Conservation (phyloP, 176 grass and related monocot genomes). For the Hyparrhenia diplandra region DNA sequence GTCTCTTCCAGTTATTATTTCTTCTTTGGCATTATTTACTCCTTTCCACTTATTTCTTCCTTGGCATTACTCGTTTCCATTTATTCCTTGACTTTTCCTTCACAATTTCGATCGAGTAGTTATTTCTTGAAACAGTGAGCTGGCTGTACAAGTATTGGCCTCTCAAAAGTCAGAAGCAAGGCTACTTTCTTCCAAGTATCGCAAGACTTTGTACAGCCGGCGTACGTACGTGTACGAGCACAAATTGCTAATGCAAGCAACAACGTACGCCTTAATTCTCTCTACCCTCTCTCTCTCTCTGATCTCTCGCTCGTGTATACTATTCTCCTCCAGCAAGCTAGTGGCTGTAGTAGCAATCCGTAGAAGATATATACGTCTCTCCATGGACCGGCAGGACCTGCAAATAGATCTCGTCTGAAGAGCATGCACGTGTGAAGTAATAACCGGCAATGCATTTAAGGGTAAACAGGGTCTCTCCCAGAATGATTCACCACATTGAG, state of each 20-base stretch:
- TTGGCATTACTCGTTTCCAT: constrained; percentile 21
- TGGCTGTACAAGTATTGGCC: constrained; percentile 28
- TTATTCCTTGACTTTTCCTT: constrained; percentile 44
- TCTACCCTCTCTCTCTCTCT: background rate
- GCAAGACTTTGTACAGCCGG: constrained; percentile 37
- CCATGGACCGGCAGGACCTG: constrained; percentile 10
- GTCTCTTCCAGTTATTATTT: constrained; percentile 4
- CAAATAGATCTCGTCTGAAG: constrained; percentile 11
- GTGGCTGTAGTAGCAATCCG: background rate
- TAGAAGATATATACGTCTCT: background rate
- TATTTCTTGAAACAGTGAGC: constrained; percentile 33
- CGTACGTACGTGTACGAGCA: constrained; percentile 22
- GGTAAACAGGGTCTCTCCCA: constrained; percentile 37
- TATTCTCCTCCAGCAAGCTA: constrained; percentile 2
- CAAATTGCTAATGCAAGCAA: constrained; percentile 29
- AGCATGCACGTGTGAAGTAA: constrained; percentile 37
- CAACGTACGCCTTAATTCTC: background rate
- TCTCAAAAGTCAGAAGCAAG: constrained; percentile 30
- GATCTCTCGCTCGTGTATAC: background rate
- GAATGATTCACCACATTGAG: constrained; percentile 45
- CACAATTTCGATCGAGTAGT: constrained; percentile 10
- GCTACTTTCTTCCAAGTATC: constrained; percentile 44
- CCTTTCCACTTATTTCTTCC: constrained; percentile 8
- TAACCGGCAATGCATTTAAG: constrained; percentile 36
- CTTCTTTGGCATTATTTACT: background rate